Evolutionary conservation across 306 rosid genomes (phyloP).

Genomic region (Argentina anserina): DNA sequence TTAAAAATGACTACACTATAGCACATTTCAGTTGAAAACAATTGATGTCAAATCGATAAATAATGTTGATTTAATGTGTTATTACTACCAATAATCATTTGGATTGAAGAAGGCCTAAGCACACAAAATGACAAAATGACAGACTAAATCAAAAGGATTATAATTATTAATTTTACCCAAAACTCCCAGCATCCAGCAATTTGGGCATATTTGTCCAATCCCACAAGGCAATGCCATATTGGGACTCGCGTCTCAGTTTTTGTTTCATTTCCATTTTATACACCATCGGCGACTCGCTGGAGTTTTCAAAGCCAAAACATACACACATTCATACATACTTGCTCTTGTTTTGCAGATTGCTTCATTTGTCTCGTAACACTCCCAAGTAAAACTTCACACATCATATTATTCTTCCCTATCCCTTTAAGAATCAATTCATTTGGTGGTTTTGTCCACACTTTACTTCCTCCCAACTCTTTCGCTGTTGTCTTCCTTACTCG

Average conservation of each 20-base stretch:
- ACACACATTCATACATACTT: neutral
- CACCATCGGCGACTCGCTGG: constrained; percentile 30
- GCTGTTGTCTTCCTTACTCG: constrained; percentile 8
- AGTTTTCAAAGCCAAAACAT: constrained; percentile 2
- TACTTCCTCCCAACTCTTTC: constrained; percentile 22
- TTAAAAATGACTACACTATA: too few relatives aligned
- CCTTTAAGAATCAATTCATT: constrained; percentile 23
- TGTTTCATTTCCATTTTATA: too few relatives aligned
- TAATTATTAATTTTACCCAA: neutral
- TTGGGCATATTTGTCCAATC: constrained; percentile 21
- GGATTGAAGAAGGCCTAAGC: too few relatives aligned
- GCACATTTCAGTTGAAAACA: too few relatives aligned
- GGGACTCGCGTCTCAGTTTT: constrained; percentile 15
- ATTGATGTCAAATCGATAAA: too few relatives aligned
- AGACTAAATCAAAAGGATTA: neutral
- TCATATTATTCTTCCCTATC: constrained; percentile 14
- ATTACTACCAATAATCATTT: too few relatives aligned
- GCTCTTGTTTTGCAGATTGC: neutral
- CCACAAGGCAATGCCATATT: constrained; percentile 4
- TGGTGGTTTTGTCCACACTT: neutral
- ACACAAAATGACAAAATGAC: neutral
- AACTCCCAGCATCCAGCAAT: neutral
- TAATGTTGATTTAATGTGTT: too few relatives aligned
- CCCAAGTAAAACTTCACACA: neutral
- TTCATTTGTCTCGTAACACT: neutral